Evolutionary conservation across 2,329 filamentous ascomycete species (phyloP).

Genomic region (Neophaeococcomyces aloes): DNA sequence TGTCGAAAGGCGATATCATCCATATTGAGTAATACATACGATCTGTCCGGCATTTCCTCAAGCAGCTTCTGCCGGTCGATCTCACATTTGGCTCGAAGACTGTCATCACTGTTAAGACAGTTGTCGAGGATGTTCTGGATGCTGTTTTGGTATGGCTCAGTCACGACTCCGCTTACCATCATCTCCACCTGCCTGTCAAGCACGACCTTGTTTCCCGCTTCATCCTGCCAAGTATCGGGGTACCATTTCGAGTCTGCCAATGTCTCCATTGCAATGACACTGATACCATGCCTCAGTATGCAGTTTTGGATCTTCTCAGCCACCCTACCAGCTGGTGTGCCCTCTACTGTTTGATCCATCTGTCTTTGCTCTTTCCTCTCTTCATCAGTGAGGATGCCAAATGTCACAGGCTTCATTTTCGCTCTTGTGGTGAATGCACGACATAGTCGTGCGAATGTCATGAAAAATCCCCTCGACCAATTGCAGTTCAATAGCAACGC

Average conservation of each 20-base stretch:
- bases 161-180: slow-evolving; percentile 19
- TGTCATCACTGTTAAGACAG: slow-evolving; percentile 55
- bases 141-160: slow-evolving; percentile 31
- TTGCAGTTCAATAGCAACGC: slow-evolving; percentile 58
- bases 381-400: slow-evolving; percentile 40
- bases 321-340: slow-evolving; percentile 37
- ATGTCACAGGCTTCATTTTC: slow-evolving; percentile 49
- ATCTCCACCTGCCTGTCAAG: slow-evolving; percentile 18
- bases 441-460: slow-evolving; percentile 38
- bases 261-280: slow-evolving; percentile 16
- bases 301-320: slow-evolving; percentile 37
- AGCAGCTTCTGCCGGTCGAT: slow-evolving; percentile 57
- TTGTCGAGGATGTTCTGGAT: slow-evolving; percentile 55
- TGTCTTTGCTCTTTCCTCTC: neutral
- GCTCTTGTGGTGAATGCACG: slow-evolving; percentile 16
- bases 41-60: slow-evolving; percentile 13
- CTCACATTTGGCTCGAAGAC: slow-evolving; percentile 48
- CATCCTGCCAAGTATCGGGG: slow-evolving; percentile 2
- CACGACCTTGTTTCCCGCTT: neutral
- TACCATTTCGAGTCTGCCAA: slow-evolving; percentile 17
- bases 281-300: slow-evolving; percentile 17
- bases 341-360: neutral
- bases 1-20: slow-evolving; percentile 37
- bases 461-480: slow-evolving; percentile 59
- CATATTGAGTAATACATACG: slow-evolving; percentile 39